Base-by-base conservation (phyloP, 441 rosid genomes). In the Lepidium campestre region DNA sequence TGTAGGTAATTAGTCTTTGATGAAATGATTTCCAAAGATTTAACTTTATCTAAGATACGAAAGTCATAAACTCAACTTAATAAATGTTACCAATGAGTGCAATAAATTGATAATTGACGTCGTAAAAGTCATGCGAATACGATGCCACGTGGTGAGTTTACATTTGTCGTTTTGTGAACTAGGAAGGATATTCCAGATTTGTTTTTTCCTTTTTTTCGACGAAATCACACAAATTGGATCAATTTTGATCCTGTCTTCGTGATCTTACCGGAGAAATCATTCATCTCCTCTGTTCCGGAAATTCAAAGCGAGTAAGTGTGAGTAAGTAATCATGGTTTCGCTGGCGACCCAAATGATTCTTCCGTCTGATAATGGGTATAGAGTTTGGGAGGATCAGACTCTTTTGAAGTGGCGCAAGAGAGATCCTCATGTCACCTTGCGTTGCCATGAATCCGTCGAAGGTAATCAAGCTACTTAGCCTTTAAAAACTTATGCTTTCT, bases 391-490 rank as follows among this genome's bases (percentile, higher is more conserved):
- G 73, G 98, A 94, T 82, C 94, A 75, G 49, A 78, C 86, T 40
- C 83, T 91, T 71, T 73, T 91, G 74, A 91, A 91, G 74, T 88
- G 96, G 98, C 87, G 82, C 47, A 94, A 88, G 82, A 79, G 94
- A 77, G 98, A 94, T 41, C 68, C 93, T 79, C 99, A 94, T 70
- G 99, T 94, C 70, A 81, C 86, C 52, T 75, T 91, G 57, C 97
- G 68, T 63, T 89, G 91, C 79, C 99, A 94, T 75, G 99, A 94
- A 18, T 94, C 98, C 60, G 47, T 89, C 40, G 85, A 91, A 81
- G 98, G 99, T 91, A 10, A 13, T 13, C 22, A 1, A 0, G 39
- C 2, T 29, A 57, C 15, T 15, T 12, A 10, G 52, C 22, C 27
- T 22, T 7, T 18, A 14, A 41, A 31, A 23, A 15, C 47, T 19